Conservation (phyloP, 768 basidiomycete species). For the Dioszegia crocea region DNA sequence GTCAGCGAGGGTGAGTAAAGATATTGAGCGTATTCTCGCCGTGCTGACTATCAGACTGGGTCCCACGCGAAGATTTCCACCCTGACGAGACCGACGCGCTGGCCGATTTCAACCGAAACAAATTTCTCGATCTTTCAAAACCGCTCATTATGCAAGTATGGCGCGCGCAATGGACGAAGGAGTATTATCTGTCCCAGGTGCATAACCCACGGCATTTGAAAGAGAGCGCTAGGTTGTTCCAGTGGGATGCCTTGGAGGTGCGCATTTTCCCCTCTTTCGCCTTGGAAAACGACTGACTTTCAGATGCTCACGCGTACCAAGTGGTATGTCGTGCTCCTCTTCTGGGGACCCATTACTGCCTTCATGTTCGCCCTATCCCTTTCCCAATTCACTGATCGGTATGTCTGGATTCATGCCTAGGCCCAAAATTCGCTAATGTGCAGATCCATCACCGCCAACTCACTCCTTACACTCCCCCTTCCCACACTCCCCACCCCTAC, state of each 20-base stretch:
- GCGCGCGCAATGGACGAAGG: constrained; percentile 68
- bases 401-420: constrained; percentile 5
- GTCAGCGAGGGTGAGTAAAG: constrained; percentile 68
- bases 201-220: constrained; percentile 89
- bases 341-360: constrained; percentile 83
- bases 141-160: constrained; percentile 81
- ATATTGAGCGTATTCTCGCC: neutral
- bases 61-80: constrained; percentile 79
- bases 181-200: constrained; percentile 91
- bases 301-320: constrained; percentile 76
- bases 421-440: constrained; percentile 19
- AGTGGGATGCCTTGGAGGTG: constrained; percentile 74
- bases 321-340: constrained; percentile 87
- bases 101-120: constrained; percentile 78
- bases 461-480: constrained; percentile 42
- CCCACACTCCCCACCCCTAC: constrained; percentile 54
- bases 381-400: constrained; percentile 59
- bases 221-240: constrained; percentile 82
- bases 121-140: constrained; percentile 83
- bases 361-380: constrained; percentile 79
- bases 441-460: constrained; percentile 33
- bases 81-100: constrained; percentile 80
- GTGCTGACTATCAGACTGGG: constrained; percentile 65
- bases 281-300: neutral
- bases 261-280: neutral